Percentiles rank a stretch among this genome's conserved stretches.
These are phyloP conservation scores for Butyriboletus loyo DNA, from an alignment of 768 basidiomycete species.

Conservation along the genomic window DNA sequence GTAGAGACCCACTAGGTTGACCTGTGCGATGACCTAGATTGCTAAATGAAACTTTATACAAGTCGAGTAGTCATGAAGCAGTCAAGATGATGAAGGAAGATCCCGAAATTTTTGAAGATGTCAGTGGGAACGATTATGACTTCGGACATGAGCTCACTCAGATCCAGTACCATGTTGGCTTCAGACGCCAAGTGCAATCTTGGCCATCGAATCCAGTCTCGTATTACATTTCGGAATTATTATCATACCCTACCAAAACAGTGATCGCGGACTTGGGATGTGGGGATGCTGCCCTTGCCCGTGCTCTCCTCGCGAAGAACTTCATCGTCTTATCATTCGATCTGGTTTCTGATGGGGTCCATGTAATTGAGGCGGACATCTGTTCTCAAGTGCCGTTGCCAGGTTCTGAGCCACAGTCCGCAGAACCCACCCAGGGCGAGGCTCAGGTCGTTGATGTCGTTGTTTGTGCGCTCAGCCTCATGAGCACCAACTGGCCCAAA, in stretches of 20 bases:
- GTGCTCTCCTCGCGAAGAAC: conserved; percentile 64
- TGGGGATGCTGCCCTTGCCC: conserved; percentile 88
- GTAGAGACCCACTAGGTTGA: conserved; percentile 6
- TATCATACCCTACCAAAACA: conserved; percentile 58
- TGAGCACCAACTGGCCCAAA: conserved; percentile 95
- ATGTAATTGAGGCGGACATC: conserved; percentile 88
- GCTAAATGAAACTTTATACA: conserved; percentile 93
- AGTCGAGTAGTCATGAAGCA: conserved; percentile 72
- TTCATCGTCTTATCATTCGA: conserved; percentile 76
- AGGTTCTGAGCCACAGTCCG: conserved; percentile 56
- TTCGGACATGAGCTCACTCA: conserved; percentile 11
- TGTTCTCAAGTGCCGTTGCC: conserved; percentile 80
- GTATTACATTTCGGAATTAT: conserved; percentile 67
- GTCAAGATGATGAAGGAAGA: conserved; percentile 81
- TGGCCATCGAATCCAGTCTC: conserved; percentile 97
- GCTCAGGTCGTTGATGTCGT: conserved; percentile 87
- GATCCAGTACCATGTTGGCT: conserved; percentile 87
- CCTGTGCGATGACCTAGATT: conserved; percentile 44
- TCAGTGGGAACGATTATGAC: conserved; percentile 32
- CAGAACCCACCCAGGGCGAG: conserved; percentile 43
- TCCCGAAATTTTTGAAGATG: conserved; percentile 79
- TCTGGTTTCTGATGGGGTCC: conserved; percentile 68
- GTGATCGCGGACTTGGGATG: conserved; percentile 94
- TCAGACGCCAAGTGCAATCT: conserved; percentile 83
- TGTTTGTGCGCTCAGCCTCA: conserved; percentile 92